Evolutionary conservation across 164 flowering plant genomes (phyloP).

Genomic region (Warburgia ugandensis): DNA sequence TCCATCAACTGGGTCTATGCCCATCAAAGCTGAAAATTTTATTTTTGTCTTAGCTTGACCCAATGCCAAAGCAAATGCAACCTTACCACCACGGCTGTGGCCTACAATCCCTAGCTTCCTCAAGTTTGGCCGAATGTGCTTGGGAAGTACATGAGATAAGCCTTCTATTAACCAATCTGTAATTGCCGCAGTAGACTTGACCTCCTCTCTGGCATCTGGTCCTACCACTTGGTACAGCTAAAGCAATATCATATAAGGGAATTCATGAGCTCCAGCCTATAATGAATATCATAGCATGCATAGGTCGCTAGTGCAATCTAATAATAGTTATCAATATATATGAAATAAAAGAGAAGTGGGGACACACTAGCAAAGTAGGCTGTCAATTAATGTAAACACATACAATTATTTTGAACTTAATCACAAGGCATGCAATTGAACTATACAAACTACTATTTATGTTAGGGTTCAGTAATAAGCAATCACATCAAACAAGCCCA

Average conservation of each 20-base stretch:
- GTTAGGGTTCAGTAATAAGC: too few species aligned
- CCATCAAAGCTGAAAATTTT: slow-evolving; percentile 62
- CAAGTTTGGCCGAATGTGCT: slow-evolving; percentile 32
- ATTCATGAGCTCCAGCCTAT: too few species aligned
- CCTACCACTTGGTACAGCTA: slow-evolving; percentile 54
- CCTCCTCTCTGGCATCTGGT: slow-evolving; percentile 47
- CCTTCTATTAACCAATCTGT: slow-evolving; percentile 56
- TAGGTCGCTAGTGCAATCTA: too few species aligned
- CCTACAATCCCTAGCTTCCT: slow-evolving; percentile 56
- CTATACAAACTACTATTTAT: too few species aligned
- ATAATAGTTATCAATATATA: too few species aligned
- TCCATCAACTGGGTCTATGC: slow-evolving; percentile 96
- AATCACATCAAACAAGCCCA: too few species aligned
- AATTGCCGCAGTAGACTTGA: slow-evolving; percentile 40
- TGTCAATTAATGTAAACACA: too few species aligned
- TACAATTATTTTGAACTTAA: too few species aligned
- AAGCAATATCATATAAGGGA: not conserved
- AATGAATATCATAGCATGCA: too few species aligned
- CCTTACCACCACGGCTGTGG: slow-evolving; percentile 86
- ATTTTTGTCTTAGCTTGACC: slow-evolving; percentile 23
- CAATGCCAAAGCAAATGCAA: slow-evolving; percentile 65
- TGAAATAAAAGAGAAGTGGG: too few species aligned
- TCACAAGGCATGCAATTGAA: too few species aligned
- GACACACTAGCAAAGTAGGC: too few species aligned
- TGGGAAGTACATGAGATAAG: slow-evolving; percentile 39